Conservation (phyloP, 129 eudicot species). For the Escallonia herrerae region DNA sequence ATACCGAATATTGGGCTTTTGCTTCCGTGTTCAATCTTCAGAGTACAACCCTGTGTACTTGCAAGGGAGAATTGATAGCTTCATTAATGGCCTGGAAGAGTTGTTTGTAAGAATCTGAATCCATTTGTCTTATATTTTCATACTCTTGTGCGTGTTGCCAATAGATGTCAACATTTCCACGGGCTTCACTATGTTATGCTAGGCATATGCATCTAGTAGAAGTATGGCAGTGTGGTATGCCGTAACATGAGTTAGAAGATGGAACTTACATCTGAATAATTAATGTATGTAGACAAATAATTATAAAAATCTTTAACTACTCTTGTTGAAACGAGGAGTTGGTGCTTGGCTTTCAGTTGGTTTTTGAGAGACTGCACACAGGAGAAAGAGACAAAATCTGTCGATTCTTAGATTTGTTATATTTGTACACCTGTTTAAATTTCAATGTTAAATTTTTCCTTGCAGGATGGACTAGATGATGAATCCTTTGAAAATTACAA, state of each 20-base stretch:
- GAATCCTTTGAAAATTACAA: constrained; percentile 77
- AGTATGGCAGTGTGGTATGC: background rate
- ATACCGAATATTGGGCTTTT: constrained; percentile 76
- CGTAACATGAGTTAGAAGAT: no score
- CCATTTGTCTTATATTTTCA: background rate
- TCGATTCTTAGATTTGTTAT: no score
- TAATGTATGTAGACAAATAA: no score
- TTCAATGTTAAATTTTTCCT: background rate
- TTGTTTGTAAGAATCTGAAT: constrained; percentile 55
- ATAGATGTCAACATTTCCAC: background rate
- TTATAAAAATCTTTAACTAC: no score
- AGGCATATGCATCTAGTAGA: background rate
- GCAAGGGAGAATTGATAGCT: constrained; percentile 80
- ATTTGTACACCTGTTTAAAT: background rate
- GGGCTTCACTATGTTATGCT: no score
- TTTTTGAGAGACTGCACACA: no score
- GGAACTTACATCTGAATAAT: no score
- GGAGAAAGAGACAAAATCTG: no score
- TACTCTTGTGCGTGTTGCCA: background rate
- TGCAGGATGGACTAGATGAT: constrained; percentile 76
- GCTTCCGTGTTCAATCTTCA: constrained; percentile 93
- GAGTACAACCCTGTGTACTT: constrained; percentile 72
- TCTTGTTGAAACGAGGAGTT: no score
- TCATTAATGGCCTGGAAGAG: constrained; percentile 54
- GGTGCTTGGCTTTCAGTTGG: no score